Evolutionary conservation across 75 land plant species (phyloP).

Genomic region (Picea sitchensis): DNA sequence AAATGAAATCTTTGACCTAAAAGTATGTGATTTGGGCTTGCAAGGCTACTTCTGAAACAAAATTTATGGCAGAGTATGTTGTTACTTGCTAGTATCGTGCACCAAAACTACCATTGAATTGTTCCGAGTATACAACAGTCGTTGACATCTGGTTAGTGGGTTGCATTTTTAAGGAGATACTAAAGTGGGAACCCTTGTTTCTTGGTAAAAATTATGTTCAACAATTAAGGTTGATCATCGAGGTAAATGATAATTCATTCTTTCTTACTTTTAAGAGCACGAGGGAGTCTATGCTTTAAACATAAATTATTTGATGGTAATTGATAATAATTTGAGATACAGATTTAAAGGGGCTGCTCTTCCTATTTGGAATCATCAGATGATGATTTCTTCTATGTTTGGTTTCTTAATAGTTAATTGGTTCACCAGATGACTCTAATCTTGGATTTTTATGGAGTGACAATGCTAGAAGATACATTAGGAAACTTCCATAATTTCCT

Average conservation of each 20-base stretch:
- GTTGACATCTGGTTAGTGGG: slow-evolving; percentile 95
- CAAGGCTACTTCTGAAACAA: slow-evolving; percentile 92
- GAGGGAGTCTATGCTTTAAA: neutral
- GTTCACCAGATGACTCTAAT: slow-evolving; percentile 84
- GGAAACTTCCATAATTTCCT: slow-evolving; percentile 69
- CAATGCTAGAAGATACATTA: slow-evolving; percentile 86
- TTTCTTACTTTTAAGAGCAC: neutral
- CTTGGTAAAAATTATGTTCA: slow-evolving; percentile 95
- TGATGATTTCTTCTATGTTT: neutral
- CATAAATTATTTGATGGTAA: neutral
- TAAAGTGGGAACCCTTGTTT: slow-evolving; percentile 74
- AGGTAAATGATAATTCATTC: slow-evolving; percentile 41
- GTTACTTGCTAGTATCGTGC: slow-evolving; percentile 97
- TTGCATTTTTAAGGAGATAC: slow-evolving; percentile 84
- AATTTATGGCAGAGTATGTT: slow-evolving; percentile 98
- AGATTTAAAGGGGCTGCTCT: neutral
- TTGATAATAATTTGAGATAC: neutral
- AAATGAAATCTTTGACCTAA: slow-evolving; percentile 91
- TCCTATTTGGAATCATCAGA: neutral
- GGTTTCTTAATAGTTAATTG: slow-evolving; percentile 59
- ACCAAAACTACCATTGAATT: slow-evolving; percentile 86
- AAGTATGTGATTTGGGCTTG: slow-evolving; percentile 92
- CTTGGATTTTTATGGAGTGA: slow-evolving; percentile 91
- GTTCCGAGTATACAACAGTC: slow-evolving; percentile 86
- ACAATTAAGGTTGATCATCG: slow-evolving; percentile 76